These are phyloP conservation scores for Neobulgaria alba DNA, from an alignment of 2,329 filamentous ascomycete genomes.

Conservation along the genomic window DNA sequence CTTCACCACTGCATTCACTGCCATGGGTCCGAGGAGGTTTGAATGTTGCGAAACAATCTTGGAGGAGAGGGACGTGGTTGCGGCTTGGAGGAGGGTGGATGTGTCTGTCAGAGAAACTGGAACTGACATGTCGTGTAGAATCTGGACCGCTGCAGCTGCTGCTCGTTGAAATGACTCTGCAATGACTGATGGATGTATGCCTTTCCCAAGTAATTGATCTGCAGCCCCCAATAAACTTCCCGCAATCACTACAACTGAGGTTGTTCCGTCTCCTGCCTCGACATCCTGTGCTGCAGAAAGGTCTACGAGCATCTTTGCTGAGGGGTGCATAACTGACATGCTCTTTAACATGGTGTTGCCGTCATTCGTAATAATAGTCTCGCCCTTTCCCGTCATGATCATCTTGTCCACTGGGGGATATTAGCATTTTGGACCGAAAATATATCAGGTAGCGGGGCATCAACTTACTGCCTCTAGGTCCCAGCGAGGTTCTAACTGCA, in stretches of 20 bases:
- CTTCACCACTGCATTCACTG: conserved; percentile 91
- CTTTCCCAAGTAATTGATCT: conserved; percentile 82
- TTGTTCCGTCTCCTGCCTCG: conserved; percentile 96
- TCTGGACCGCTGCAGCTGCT: conserved; percentile 76
- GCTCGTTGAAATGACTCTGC: conserved; percentile 96
- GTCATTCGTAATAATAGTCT: conserved; percentile 99
- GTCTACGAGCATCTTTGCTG: conserved; percentile 98
- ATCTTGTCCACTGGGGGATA: conserved; percentile 25
- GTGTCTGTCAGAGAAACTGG: conserved; percentile 86
- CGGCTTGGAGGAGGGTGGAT: conserved; percentile 85
- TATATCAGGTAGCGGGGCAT: background rate
- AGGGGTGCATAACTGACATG: conserved; percentile 99
- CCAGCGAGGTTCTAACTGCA: conserved; percentile 92
- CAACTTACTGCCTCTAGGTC: conserved; percentile 65
- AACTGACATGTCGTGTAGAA: conserved; percentile 91
- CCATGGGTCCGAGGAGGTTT: conserved; percentile 91
- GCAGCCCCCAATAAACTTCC: conserved; percentile 90
- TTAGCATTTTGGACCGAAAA: background rate
- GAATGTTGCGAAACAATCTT: conserved; percentile 99
- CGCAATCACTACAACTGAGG: conserved; percentile 95
- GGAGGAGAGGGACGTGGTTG: conserved; percentile 92
- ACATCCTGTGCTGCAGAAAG: conserved; percentile 96
- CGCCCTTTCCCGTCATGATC: conserved; percentile 67
- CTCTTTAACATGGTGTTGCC: conserved; percentile 98
- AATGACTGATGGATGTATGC: conserved; percentile 95